phyloP scores from a whole-genome alignment of 2,329 filamentous ascomycete species.

The Juglanconis sp. region DNA sequence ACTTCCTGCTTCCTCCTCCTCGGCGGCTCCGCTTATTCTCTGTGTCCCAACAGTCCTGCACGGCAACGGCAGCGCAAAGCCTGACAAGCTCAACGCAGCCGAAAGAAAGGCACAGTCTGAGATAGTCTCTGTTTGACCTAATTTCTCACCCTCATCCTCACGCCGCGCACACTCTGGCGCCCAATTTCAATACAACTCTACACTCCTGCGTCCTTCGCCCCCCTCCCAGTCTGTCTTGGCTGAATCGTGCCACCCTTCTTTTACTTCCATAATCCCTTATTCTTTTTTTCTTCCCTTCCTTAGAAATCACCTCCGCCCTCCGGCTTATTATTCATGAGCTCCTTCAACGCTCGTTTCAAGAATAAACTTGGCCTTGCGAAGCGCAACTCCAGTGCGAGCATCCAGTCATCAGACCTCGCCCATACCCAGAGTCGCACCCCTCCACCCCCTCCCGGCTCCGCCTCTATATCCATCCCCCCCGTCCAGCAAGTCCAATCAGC shows the following conservation, averaged over 20 bases:
- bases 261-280: neutral
- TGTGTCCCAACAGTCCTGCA: neutral
- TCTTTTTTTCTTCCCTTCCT: conserved; percentile 4
- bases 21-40: neutral
- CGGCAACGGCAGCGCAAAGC: neutral
- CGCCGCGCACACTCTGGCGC: neutral
- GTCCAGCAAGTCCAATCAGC: conserved; percentile 28
- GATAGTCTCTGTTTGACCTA: conserved; percentile 13
- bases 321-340: conserved; percentile 61
- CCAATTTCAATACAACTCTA: conserved; percentile 3
- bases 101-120: neutral
- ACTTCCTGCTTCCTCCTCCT: neutral
- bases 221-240: conserved; percentile 6
- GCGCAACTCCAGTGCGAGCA: conserved; percentile 67
- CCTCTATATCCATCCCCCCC: conserved; percentile 19
- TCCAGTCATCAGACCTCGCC: conserved; percentile 46
- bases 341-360: conserved; percentile 70
- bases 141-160: conserved; percentile 17
- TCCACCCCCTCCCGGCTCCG: conserved; percentile 31
- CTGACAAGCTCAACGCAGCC: neutral
- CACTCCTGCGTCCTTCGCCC: conserved; percentile 11
- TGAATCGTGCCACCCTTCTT: conserved; percentile 15
- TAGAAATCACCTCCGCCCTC: conserved; percentile 30
- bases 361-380: conserved; percentile 79
- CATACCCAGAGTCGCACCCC: conserved; percentile 40